Conservation (phyloP, 2,329 filamentous ascomycete genomes). For the Phaeoacremonium minimum region DNA sequence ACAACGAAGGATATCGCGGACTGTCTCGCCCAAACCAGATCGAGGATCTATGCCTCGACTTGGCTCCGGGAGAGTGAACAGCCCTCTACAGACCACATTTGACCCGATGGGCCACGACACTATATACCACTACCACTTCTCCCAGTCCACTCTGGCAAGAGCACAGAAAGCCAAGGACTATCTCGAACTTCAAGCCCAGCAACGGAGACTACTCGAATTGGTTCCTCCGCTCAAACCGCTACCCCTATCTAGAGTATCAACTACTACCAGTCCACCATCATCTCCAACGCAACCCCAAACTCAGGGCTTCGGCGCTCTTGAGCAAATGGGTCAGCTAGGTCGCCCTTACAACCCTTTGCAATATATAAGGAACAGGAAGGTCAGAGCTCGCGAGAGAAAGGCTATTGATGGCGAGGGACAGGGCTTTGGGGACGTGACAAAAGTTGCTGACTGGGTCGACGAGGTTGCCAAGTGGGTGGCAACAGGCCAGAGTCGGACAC, state of each 20-base stretch:
- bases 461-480: constrained; percentile 51
- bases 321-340: constrained; percentile 42
- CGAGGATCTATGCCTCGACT: constrained; percentile 33
- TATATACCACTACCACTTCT: constrained; percentile 62
- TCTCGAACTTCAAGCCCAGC: constrained; percentile 81
- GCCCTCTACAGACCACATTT: constrained; percentile 42
- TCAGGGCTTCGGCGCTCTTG: constrained; percentile 16
- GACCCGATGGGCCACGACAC: constrained; percentile 34
- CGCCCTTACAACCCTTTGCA: constrained; percentile 88
- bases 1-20: constrained; percentile 60
- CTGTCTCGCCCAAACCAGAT: constrained; percentile 53
- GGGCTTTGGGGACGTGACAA: constrained; percentile 71
- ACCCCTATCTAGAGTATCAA: constrained; percentile 22
- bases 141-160: constrained; percentile 73
- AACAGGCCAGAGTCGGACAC: constrained; percentile 20
- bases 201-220: constrained; percentile 73
- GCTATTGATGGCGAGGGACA: constrained; percentile 69
- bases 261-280: constrained; percentile 34
- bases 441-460: constrained; percentile 74
- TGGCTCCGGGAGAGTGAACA: constrained; percentile 33
- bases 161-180: constrained; percentile 81
- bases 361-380: constrained; percentile 84
- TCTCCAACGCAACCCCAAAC: constrained; percentile 32
- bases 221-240: constrained; percentile 67
- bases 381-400: constrained; percentile 73